Percentiles rank a stretch among this genome's conserved stretches.
Evolutionary conservation across 805 yeast genomes (phyloP).

Genomic region (Candida manassasensis): DNA sequence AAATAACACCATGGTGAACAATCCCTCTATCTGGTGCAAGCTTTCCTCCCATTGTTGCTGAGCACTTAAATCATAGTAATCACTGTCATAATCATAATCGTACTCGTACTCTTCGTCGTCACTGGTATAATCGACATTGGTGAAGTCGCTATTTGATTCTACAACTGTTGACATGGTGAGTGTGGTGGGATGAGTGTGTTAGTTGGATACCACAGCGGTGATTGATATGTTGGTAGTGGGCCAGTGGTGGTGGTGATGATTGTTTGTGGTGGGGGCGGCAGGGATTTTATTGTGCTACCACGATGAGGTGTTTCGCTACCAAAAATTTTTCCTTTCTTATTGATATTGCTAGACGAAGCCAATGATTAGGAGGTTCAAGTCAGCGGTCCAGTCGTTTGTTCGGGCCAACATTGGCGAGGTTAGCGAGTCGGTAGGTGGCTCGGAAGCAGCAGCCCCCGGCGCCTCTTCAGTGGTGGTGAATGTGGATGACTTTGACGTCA

Average conservation of each 20-base stretch:
- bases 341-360: not conserved
- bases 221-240: no score
- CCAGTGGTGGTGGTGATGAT: no score
- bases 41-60: slow-evolving; percentile 76
- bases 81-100: slow-evolving; percentile 14
- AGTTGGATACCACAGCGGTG: no score
- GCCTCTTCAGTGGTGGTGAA: slow-evolving; percentile 8
- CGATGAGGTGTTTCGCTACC: not conserved
- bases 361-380: slow-evolving; percentile 2
- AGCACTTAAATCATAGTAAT: slow-evolving; percentile 37
- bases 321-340: not conserved
- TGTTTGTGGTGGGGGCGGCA: no score
- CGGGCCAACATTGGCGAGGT: not conserved
- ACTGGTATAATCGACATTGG: slow-evolving; percentile 7
- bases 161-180: slow-evolving; percentile 5
- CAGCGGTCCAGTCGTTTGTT: not conserved
- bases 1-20: slow-evolving; percentile 53
- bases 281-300: no score
- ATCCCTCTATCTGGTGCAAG: slow-evolving; percentile 51
- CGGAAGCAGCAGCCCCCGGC: not conserved
- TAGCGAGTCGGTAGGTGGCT: not conserved
- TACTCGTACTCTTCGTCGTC: slow-evolving; percentile 11
- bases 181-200: no score
- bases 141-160: slow-evolving; percentile 1
- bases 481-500: slow-evolving; percentile 27